phyloP scores from a whole-genome alignment of 2,329 filamentous ascomycete species.

The Juglanconis oblonga region DNA sequence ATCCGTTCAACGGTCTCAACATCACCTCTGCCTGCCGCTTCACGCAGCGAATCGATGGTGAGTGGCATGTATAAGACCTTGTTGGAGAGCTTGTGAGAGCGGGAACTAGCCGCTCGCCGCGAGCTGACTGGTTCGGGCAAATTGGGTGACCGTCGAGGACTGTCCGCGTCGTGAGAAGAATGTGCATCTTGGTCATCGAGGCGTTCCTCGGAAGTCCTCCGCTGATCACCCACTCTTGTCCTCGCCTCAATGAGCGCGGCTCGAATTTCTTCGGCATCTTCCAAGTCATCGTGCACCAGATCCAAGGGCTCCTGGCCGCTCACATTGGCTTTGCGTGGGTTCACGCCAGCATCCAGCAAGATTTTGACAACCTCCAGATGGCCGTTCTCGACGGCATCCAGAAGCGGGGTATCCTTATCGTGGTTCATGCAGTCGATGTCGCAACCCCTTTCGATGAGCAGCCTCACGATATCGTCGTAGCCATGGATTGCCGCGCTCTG shows the following conservation, averaged over 20 bases:
- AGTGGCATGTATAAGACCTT: slow-evolving; percentile 61
- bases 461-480: slow-evolving; percentile 79
- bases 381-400: slow-evolving; percentile 95
- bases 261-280: slow-evolving; percentile 79
- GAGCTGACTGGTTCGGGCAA: slow-evolving; percentile 30
- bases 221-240: slow-evolving; percentile 52
- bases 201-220: slow-evolving; percentile 58
- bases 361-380: slow-evolving; percentile 85
- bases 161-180: slow-evolving; percentile 53
- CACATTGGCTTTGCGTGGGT: slow-evolving; percentile 87
- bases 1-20: slow-evolving; percentile 60
- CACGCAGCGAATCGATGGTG: slow-evolving; percentile 54
- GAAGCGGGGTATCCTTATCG: slow-evolving; percentile 86
- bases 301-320: slow-evolving; percentile 90
- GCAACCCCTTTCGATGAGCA: slow-evolving; percentile 81
- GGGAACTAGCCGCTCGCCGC: slow-evolving; percentile 52
- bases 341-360: slow-evolving; percentile 80
- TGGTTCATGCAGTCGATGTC: slow-evolving; percentile 76
- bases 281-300: slow-evolving; percentile 69
- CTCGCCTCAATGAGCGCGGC: slow-evolving; percentile 60
- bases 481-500: slow-evolving; percentile 91
- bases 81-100: slow-evolving; percentile 63
- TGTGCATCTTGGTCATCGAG: slow-evolving; percentile 39
- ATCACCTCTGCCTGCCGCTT: slow-evolving; percentile 60
- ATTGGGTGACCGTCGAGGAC: slow-evolving; percentile 55